These are phyloP conservation scores for Clathrus columnatus DNA, from an alignment of 768 basidiomycete species.

Conservation along the genomic window DNA sequence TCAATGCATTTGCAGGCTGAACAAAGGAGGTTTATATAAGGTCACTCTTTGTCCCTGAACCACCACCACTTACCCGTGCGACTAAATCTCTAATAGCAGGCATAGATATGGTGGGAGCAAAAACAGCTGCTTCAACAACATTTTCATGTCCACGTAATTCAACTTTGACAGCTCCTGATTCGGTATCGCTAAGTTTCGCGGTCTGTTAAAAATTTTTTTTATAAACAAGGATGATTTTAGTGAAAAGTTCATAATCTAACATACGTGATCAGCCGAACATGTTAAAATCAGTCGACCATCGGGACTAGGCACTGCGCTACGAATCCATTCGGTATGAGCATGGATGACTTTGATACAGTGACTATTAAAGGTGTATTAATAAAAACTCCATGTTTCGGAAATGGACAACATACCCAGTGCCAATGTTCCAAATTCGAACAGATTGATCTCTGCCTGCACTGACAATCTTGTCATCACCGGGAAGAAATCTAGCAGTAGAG, in stretches of 20 bases:
- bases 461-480: conserved; percentile 74
- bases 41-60: background rate
- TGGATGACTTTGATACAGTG: conserved; percentile 67
- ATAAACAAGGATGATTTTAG: too few species aligned
- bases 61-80: conserved; percentile 50
- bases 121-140: conserved; percentile 72
- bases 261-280: conserved; percentile 82
- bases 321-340: conserved; percentile 83
- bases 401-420: conserved; percentile 58
- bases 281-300: conserved; percentile 72
- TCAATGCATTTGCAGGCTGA: conserved; percentile 37
- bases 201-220: too few species aligned
- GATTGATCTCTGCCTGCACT: conserved; percentile 85
- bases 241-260: conserved; percentile 14
- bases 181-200: conserved; percentile 64
- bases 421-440: conserved; percentile 79
- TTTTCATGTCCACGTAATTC: conserved; percentile 86
- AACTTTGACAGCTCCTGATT: conserved; percentile 66
- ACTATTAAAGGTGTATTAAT: conserved; percentile 26
- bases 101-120: conserved; percentile 72
- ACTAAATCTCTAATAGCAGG: conserved; percentile 69
- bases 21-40: background rate
- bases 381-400: background rate
- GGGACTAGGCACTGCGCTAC: conserved; percentile 51
- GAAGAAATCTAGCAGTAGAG: conserved; percentile 77